Evolutionary conservation across 1,284 basidiomycete species (phyloP).

Genomic region (Bondarzewia mesenterica): DNA sequence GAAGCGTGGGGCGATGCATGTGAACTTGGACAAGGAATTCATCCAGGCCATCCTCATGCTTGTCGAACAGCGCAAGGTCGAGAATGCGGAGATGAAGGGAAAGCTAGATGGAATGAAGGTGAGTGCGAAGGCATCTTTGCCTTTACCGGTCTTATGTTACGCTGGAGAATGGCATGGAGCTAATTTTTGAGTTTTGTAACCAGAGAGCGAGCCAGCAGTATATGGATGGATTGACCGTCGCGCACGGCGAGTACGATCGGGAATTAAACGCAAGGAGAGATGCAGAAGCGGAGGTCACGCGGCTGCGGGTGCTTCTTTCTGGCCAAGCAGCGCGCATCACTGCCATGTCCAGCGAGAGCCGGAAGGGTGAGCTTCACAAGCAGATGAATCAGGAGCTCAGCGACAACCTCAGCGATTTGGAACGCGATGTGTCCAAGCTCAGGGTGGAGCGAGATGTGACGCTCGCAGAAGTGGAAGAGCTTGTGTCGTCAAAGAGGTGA

Average conservation of each 20-base stretch:
- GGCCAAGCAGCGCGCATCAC: conserved; percentile 86
- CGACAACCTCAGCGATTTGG: conserved; percentile 70
- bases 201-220: conserved; percentile 86
- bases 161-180: too few species aligned
- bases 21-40: conserved; percentile 70
- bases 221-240: conserved; percentile 86
- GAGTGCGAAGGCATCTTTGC: conserved; percentile 18
- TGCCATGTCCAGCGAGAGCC: conserved; percentile 72
- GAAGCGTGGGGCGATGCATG: conserved; percentile 51
- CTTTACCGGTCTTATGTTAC: neutral
- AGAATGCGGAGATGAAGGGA: conserved; percentile 60
- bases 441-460: conserved; percentile 87
- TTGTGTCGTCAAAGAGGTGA: conserved; percentile 68
- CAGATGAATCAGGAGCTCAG: conserved; percentile 75
- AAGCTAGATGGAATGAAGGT: conserved; percentile 87
- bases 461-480: conserved; percentile 88
- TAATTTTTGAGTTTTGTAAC: conserved; percentile 6
- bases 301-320: conserved; percentile 77
- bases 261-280: conserved; percentile 84
- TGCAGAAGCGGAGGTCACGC: conserved; percentile 85
- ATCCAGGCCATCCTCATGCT: conserved; percentile 67
- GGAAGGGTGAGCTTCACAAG: conserved; percentile 67
- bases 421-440: conserved; percentile 81
- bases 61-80: conserved; percentile 60
- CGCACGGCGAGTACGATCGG: conserved; percentile 88